These are phyloP conservation scores for Metarhizium album DNA, from an alignment of 2,329 filamentous ascomycete species.

Conservation along the genomic window DNA sequence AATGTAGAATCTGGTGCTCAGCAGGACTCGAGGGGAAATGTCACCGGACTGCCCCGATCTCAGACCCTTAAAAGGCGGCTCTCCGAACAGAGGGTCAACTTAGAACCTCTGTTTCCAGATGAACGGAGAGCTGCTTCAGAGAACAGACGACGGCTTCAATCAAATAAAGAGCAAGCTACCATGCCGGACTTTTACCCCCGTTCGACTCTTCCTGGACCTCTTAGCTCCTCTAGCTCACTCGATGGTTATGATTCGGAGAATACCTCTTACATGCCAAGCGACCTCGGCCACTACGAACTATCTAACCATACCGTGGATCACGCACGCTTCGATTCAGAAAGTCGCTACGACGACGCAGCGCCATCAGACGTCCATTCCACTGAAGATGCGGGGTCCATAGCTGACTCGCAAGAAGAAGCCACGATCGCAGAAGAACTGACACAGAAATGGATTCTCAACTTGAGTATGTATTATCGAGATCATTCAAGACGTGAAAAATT, in stretches of 20 bases:
- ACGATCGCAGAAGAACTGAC: slow-evolving; percentile 74
- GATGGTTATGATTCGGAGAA: background rate
- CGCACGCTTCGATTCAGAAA: background rate
- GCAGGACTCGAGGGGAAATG: slow-evolving; percentile 43
- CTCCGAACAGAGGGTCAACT: slow-evolving; percentile 65
- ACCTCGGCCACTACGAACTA: background rate
- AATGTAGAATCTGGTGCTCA: background rate
- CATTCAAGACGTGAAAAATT: slow-evolving; percentile 91
- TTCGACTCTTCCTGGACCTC: slow-evolving; percentile 37
- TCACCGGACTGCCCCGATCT: slow-evolving; percentile 65
- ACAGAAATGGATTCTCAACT: slow-evolving; percentile 84
- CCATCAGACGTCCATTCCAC: slow-evolving; percentile 24
- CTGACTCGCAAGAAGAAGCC: slow-evolving; percentile 46
- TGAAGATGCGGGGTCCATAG: slow-evolving; percentile 38
- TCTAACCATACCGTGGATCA: background rate
- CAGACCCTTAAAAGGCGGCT: slow-evolving; percentile 75
- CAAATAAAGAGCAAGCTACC: background rate
- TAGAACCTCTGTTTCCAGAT: slow-evolving; percentile 53
- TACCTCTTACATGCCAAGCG: background rate
- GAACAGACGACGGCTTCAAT: slow-evolving; percentile 31
- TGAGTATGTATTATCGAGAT: slow-evolving; percentile 97
- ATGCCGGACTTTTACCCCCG: slow-evolving; percentile 24
- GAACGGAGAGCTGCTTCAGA: slow-evolving; percentile 64
- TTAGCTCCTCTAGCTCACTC: slow-evolving; percentile 11
- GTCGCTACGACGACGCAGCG: slow-evolving; percentile 9